Evolutionary conservation across 768 basidiomycete species (phyloP).

Genomic region (Auriculariales sp.): DNA sequence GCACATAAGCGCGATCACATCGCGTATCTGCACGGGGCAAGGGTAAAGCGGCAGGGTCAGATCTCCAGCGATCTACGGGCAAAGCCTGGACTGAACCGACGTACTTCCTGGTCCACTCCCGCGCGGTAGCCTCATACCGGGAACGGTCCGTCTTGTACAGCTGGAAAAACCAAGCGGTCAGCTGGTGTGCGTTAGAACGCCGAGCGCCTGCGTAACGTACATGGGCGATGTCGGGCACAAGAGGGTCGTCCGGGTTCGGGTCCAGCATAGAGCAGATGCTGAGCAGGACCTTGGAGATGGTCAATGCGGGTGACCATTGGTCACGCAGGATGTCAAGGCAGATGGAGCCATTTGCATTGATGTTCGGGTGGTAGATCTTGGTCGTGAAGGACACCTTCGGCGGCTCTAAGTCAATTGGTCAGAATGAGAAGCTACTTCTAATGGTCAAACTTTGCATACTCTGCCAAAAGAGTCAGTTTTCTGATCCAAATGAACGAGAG

Average conservation of each 20-base stretch:
- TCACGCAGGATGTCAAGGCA: constrained; percentile 97
- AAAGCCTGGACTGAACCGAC: too few relatives aligned
- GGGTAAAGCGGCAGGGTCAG: too few relatives aligned
- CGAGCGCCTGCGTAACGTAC: constrained; percentile 17
- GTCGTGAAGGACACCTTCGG: constrained; percentile 99
- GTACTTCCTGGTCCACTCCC: constrained; percentile 99
- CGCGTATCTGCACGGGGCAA: too few relatives aligned
- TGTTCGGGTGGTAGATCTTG: constrained; percentile 99
- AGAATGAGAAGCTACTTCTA: too few relatives aligned
- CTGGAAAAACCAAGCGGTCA: constrained; percentile 10
- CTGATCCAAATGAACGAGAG: too few relatives aligned
- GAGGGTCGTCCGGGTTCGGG: constrained; percentile 96
- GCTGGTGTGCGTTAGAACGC: neutral
- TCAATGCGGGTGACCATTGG: constrained; percentile 98
- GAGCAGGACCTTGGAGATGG: constrained; percentile 87
- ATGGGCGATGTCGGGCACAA: constrained; percentile 97
- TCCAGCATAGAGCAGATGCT: constrained; percentile 99
- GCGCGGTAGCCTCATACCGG: constrained; percentile 92
- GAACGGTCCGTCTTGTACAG: constrained; percentile 98
- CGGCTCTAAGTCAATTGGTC: too few relatives aligned
- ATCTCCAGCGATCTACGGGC: too few relatives aligned
- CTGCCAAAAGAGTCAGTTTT: too few relatives aligned
- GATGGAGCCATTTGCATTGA: constrained; percentile 99
- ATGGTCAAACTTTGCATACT: too few relatives aligned
- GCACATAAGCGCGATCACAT: too few relatives aligned